phyloP scores from a whole-genome alignment of 768 basidiomycete species.

The Russula compacta region DNA sequence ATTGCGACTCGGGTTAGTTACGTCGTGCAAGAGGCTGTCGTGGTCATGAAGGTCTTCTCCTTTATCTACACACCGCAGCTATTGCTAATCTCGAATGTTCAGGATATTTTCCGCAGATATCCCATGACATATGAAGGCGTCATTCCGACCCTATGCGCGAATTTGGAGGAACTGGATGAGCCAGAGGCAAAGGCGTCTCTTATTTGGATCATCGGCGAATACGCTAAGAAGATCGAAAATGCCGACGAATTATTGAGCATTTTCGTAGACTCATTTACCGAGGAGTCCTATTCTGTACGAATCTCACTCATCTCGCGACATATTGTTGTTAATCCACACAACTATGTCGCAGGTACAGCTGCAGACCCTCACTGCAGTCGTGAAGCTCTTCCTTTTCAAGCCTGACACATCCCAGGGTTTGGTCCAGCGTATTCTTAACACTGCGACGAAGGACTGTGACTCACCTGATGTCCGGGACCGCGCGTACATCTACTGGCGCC shows the following conservation, averaged over 20 bases:
- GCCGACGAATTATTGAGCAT: conserved; percentile 85
- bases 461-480: conserved; percentile 94
- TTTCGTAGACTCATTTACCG: conserved; percentile 88
- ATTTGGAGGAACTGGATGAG: conserved; percentile 94
- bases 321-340: not conserved
- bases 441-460: conserved; percentile 95
- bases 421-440: conserved; percentile 85
- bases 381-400: conserved; percentile 93
- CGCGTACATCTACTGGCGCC: conserved; percentile 96
- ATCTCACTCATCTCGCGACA: not conserved
- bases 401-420: conserved; percentile 88
- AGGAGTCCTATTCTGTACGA: conserved; percentile 84
- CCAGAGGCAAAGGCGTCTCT: conserved; percentile 96
- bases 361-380: conserved; percentile 86
- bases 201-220: conserved; percentile 99
- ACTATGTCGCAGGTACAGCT: conserved; percentile 39
- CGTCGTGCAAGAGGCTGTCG: conserved; percentile 95
- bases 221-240: conserved; percentile 88
- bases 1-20: conserved; percentile 93
- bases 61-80: no score
- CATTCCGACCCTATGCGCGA: conserved; percentile 89
- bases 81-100: conserved; percentile 1
- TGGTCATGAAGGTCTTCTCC: conserved; percentile 86
- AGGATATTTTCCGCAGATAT: conserved; percentile 99
- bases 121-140: conserved; percentile 94